These are phyloP conservation scores for Lasiodiplodia theobromae DNA, from an alignment of 2,329 filamentous ascomycete species.

Conservation along the genomic window DNA sequence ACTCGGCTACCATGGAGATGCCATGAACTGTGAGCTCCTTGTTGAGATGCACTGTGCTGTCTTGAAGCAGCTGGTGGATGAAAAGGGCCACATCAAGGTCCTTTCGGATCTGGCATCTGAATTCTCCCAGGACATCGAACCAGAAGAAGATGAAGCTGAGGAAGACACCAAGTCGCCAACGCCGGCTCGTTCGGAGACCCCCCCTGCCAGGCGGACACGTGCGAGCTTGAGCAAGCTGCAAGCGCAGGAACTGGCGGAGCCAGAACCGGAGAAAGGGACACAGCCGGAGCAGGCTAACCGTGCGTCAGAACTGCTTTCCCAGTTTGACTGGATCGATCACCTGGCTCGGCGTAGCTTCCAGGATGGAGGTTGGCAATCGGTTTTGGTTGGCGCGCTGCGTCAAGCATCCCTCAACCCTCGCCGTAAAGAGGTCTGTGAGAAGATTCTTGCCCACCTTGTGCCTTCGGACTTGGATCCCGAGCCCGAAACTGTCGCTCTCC, in stretches of 20 bases:
- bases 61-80: constrained; percentile 82
- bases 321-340: constrained; percentile 85
- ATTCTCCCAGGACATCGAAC: constrained; percentile 43
- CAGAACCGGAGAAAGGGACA: not conserved
- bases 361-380: constrained; percentile 89
- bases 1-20: constrained; percentile 76
- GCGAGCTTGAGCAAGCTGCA: constrained; percentile 77
- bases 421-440: constrained; percentile 75
- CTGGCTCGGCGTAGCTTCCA: constrained; percentile 83
- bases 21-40: constrained; percentile 81
- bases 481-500: constrained; percentile 72
- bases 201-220: constrained; percentile 79
- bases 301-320: constrained; percentile 76
- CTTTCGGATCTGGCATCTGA: constrained; percentile 71
- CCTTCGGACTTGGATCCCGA: constrained; percentile 79
- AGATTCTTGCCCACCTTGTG: constrained; percentile 80
- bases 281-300: constrained; percentile 52
- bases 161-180: constrained; percentile 58
- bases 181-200: constrained; percentile 56
- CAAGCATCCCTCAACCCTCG: constrained; percentile 80
- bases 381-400: constrained; percentile 84
- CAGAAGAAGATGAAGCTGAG: constrained; percentile 58
- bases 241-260: constrained; percentile 7
- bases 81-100: constrained; percentile 81
- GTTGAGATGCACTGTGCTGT: constrained; percentile 92